A percentile compares a stretch with the other conserved stretches of the same genome.
Evolutionary conservation across 2,329 filamentous ascomycete species (phyloP).

Genomic region (Coniosporium tulheliwenetii): DNA sequence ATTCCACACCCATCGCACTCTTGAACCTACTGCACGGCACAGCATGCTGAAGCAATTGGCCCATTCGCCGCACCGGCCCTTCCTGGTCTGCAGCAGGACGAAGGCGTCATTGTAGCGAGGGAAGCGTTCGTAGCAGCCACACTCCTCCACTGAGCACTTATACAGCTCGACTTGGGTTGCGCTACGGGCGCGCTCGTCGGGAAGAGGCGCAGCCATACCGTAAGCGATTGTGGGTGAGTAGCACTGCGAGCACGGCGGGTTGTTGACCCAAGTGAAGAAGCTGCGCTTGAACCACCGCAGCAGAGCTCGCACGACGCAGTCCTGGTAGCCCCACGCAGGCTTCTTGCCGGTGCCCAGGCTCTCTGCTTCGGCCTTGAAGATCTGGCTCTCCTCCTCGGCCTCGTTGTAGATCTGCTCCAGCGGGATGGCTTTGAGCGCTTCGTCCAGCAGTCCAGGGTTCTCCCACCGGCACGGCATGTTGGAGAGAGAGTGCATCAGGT

Average conservation of each 20-base stretch:
- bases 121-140: constrained; percentile 72
- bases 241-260: constrained; percentile 73
- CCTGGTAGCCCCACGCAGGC: constrained; percentile 91
- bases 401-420: constrained; percentile 84
- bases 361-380: constrained; percentile 73
- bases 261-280: constrained; percentile 96
- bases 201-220: constrained; percentile 70
- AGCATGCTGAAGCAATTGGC: constrained; percentile 98
- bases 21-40: constrained; percentile 77
- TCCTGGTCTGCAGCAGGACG: constrained; percentile 70
- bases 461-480: constrained; percentile 87
- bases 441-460: constrained; percentile 86
- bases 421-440: constrained; percentile 74
- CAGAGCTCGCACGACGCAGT: constrained; percentile 82
- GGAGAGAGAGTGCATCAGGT: constrained; percentile 70
- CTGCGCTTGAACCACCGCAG: constrained; percentile 91
- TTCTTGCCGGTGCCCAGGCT: constrained; percentile 68
- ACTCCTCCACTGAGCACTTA: constrained; percentile 62
- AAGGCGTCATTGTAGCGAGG: constrained; percentile 93
- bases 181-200: constrained; percentile 78
- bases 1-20: constrained; percentile 97
- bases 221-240: constrained; percentile 66
- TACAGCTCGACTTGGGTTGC: constrained; percentile 83
- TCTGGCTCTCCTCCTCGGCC: constrained; percentile 83
- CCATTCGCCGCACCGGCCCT: constrained; percentile 87